Conservation (phyloP, 805 yeast genomes). For the Ogataea pilisensis region DNA sequence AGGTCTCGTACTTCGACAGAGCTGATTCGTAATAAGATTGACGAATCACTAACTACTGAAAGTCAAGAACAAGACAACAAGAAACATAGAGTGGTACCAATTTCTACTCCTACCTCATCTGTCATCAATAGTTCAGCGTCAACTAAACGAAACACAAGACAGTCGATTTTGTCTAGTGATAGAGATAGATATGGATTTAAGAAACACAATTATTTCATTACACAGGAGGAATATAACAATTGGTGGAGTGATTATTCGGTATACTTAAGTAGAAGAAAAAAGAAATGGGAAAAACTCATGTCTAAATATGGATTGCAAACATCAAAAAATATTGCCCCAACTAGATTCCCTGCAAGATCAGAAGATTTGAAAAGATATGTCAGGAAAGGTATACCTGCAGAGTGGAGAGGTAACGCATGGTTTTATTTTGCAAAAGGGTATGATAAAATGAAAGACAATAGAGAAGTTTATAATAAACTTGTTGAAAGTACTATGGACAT, state of each 20-base stretch:
- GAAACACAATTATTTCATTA: slow-evolving; percentile 52
- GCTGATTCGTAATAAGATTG: slow-evolving; percentile 20
- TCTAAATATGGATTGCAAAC: slow-evolving; percentile 59
- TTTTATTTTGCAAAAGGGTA: slow-evolving; percentile 85
- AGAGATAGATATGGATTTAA: slow-evolving; percentile 87
- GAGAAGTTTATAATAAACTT: slow-evolving; percentile 69
- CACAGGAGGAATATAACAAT: slow-evolving; percentile 53
- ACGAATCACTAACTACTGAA: slow-evolving; percentile 12
- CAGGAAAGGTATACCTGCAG: slow-evolving; percentile 92
- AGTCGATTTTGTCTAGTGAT: slow-evolving; percentile 24
- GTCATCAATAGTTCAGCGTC: not conserved
- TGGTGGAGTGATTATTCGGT: slow-evolving; percentile 75
- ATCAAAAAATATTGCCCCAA: slow-evolving; percentile 45
- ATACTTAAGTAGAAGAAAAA: slow-evolving; percentile 59
- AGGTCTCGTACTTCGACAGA: slow-evolving; percentile 23
- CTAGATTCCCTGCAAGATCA: slow-evolving; percentile 70
- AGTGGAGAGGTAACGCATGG: slow-evolving; percentile 98
- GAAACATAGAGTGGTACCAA: slow-evolving; percentile 1
- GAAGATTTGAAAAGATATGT: slow-evolving; percentile 77
- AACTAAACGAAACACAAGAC: slow-evolving; percentile 5
- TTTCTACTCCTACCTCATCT: not conserved
- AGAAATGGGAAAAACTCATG: slow-evolving; percentile 72
- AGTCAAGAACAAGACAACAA: not conserved
- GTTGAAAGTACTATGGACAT: slow-evolving; percentile 52
- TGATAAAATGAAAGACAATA: slow-evolving; percentile 56